A percentile compares a stretch with the other conserved stretches of the same genome.
These are phyloP conservation scores for Pittosporum tobira DNA, from an alignment of 129 eudicot species.

Conservation along the genomic window DNA sequence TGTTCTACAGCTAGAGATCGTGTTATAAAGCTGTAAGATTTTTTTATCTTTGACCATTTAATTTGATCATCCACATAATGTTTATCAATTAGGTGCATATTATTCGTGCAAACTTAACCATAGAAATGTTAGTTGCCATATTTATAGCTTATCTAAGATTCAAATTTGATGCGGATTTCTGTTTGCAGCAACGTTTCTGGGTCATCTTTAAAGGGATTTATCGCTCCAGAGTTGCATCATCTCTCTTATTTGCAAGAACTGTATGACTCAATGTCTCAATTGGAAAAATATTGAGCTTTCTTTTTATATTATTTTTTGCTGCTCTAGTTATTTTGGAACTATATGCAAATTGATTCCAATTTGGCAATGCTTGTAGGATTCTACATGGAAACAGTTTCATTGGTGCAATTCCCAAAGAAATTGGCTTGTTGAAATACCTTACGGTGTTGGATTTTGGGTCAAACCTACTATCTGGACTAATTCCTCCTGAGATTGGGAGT, in stretches of 20 bases:
- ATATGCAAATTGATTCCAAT: background rate
- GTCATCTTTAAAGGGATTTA: slow-evolving; percentile 72
- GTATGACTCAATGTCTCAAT: slow-evolving; percentile 28
- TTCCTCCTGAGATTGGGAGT: slow-evolving; percentile 76
- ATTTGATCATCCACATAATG: background rate
- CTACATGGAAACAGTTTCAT: slow-evolving; percentile 67
- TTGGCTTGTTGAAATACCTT: slow-evolving; percentile 57
- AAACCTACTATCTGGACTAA: slow-evolving; percentile 82
- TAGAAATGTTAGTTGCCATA: background rate
- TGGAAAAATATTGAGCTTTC: background rate
- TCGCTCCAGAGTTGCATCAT: slow-evolving; percentile 55
- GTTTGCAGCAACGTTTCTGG: slow-evolving; percentile 71
- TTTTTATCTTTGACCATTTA: background rate
- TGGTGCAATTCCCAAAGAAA: slow-evolving; percentile 84
- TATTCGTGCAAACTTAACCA: background rate
- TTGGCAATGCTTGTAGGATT: slow-evolving; percentile 33
- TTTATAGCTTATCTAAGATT: slow-evolving; percentile 18
- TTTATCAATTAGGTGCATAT: background rate
- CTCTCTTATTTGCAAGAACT: slow-evolving; percentile 57
- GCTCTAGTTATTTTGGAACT: background rate
- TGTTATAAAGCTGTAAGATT: slow-evolving; percentile 67
- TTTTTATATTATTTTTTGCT: background rate
- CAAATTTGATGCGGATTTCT: slow-evolving; percentile 6
- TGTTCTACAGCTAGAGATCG: slow-evolving; percentile 55
- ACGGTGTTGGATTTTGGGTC: slow-evolving; percentile 75